These are phyloP conservation scores for Vitis amurensis DNA, from an alignment of 164 flowering plant species.

Conservation along the genomic window DNA sequence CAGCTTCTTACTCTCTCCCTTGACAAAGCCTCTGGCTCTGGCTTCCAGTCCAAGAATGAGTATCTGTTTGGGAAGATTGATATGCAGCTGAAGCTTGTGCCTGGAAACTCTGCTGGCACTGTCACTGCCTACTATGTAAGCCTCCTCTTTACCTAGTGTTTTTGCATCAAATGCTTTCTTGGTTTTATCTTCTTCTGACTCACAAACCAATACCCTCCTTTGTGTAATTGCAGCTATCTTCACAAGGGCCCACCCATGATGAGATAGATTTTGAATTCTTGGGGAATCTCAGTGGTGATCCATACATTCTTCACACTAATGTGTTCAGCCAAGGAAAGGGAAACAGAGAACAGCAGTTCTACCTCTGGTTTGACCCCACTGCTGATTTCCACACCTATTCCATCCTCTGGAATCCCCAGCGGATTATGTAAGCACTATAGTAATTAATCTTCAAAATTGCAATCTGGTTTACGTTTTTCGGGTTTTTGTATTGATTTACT, in stretches of 20 bases:
- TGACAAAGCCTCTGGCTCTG: too few relatives aligned
- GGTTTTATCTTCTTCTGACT: too few relatives aligned
- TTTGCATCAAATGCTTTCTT: too few relatives aligned
- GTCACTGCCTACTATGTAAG: conserved; percentile 33
- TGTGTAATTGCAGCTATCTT: too few relatives aligned
- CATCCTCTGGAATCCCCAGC: conserved; percentile 31
- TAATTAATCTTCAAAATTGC: neutral
- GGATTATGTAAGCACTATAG: conserved; percentile 24
- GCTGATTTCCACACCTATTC: conserved; percentile 46
- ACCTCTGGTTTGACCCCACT: conserved; percentile 67
- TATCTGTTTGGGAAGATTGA: conserved; percentile 11
- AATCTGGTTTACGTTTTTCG: neutral
- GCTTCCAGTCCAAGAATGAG: too few relatives aligned
- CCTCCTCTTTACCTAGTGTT: neutral
- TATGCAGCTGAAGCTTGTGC: conserved; percentile 37
- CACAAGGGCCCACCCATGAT: too few relatives aligned
- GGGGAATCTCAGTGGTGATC: conserved; percentile 42
- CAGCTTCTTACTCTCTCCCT: too few relatives aligned
- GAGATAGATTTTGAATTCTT: too few relatives aligned
- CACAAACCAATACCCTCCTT: too few relatives aligned
- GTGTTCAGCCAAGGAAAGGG: conserved; percentile 48
- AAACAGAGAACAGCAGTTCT: conserved; percentile 52
- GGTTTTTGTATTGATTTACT: neutral
- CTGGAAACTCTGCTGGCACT: conserved; percentile 44
- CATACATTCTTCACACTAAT: conserved; percentile 52